phyloP scores from a whole-genome alignment of 768 basidiomycete species.

The Rhodotorula taiwanensis region DNA sequence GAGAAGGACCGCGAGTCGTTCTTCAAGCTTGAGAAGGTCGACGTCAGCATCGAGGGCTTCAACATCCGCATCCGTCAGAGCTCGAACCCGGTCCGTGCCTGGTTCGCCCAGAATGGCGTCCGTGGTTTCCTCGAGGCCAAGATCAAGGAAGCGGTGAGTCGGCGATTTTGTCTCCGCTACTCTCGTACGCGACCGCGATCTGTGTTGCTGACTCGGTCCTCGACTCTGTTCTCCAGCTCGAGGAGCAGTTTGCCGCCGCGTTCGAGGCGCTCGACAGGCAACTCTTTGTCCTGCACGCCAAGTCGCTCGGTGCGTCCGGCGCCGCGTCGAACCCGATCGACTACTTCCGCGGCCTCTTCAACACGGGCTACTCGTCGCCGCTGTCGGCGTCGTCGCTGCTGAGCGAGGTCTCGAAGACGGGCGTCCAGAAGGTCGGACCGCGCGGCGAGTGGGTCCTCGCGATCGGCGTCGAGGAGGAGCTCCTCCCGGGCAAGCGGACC shows the following conservation, averaged over 20 bases:
- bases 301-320: slow-evolving; percentile 33
- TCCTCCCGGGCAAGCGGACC: slow-evolving; percentile 24
- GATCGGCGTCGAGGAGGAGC: slow-evolving; percentile 47
- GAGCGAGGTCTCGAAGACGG: slow-evolving; percentile 38
- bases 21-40: slow-evolving; percentile 46
- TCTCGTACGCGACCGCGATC: too few species aligned
- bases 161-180: too few species aligned
- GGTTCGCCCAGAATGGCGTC: slow-evolving; percentile 21
- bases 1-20: slow-evolving; percentile 47
- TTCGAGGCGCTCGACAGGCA: slow-evolving; percentile 42
- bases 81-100: slow-evolving; percentile 26
- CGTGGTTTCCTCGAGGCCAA: slow-evolving; percentile 20
- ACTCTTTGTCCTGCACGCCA: slow-evolving; percentile 41
- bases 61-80: slow-evolving; percentile 15
- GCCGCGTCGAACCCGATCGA: slow-evolving; percentile 32
- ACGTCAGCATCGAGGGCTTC: slow-evolving; percentile 26
- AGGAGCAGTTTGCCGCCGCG: slow-evolving; percentile 25
- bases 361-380: not conserved
- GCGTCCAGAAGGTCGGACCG: slow-evolving; percentile 48
- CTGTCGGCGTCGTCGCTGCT: slow-evolving; percentile 5
- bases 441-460: slow-evolving; percentile 47
- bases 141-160: slow-evolving; percentile 27
- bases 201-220: not conserved
- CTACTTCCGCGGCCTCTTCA: slow-evolving; percentile 33
- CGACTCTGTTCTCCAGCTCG: slow-evolving; percentile 8